Evolutionary conservation across 768 basidiomycete species (phyloP).

Genomic region (Termitomyces sp.): DNA sequence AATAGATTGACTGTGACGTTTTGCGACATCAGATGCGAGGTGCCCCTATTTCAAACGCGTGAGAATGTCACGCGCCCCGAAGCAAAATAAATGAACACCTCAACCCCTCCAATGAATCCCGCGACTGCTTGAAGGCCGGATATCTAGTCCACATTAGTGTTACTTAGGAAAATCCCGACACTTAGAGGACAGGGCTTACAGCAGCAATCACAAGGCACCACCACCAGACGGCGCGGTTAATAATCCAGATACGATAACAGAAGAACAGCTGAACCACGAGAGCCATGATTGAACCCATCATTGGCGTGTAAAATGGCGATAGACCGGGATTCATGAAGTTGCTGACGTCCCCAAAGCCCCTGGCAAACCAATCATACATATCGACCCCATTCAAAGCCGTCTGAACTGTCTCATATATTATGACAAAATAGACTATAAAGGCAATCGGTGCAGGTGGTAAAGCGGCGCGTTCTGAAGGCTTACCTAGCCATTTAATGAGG

Average conservation of each 20-base stretch:
- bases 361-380: slow-evolving; percentile 12
- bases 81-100: background rate
- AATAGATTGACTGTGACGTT: no score
- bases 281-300: slow-evolving; percentile 12
- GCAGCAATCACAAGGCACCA: slow-evolving; percentile 4
- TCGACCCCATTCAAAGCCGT: slow-evolving; percentile 8
- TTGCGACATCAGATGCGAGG: no score
- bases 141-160: background rate
- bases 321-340: slow-evolving; percentile 2
- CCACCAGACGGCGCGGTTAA: slow-evolving; percentile 6
- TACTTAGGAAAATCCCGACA: no score
- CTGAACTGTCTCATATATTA: slow-evolving; percentile 9
- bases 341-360: slow-evolving; percentile 10
- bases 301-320: slow-evolving; percentile 9
- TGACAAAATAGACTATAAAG: slow-evolving; percentile 6
- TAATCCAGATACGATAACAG: slow-evolving; percentile 14
- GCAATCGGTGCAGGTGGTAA: no score
- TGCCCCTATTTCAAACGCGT: no score
- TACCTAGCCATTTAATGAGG: no score
- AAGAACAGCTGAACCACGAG: slow-evolving; percentile 13
- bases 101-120: slow-evolving; percentile 5
- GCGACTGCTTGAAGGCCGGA: slow-evolving; percentile 1
- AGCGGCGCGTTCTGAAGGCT: no score
- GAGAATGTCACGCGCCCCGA: background rate
- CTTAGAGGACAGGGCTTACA: background rate